Percentiles rank a stretch among this genome's conserved stretches.
Conservation (phyloP, 1,284 basidiomycete species). For the Ceratobasidium sp. region DNA sequence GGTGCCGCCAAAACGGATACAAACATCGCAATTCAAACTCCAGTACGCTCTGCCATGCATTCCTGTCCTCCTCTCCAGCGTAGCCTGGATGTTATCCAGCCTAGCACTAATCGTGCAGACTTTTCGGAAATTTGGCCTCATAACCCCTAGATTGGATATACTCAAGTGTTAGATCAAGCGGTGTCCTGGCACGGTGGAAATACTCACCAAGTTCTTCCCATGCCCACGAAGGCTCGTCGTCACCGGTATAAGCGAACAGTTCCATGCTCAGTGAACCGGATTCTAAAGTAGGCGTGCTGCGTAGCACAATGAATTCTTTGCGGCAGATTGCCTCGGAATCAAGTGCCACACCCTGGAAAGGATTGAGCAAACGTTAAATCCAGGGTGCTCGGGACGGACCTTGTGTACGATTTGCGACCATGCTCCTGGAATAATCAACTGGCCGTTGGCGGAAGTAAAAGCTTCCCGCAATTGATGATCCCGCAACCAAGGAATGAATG, state of each 20-base stretch:
- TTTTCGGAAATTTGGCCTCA: conserved; percentile 9
- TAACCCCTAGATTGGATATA: not conserved
- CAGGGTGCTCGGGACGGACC: not conserved
- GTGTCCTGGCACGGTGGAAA: not conserved
- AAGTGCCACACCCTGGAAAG: conserved; percentile 2
- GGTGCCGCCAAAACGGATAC: conserved; percentile 37
- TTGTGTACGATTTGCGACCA: not conserved
- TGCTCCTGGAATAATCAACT: not conserved
- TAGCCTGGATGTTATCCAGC: conserved; percentile 19
- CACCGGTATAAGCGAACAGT: not conserved
- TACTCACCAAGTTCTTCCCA: not conserved
- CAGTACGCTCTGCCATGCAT: conserved; percentile 14
- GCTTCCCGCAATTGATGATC: not conserved
- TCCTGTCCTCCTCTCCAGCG: conserved; percentile 17
- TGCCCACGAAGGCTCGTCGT: conserved; percentile 19
- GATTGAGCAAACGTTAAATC: not conserved
- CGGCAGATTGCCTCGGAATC: conserved; percentile 21
- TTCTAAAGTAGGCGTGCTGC: not conserved
- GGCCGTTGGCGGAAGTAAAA: not conserved
- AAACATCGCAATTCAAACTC: conserved; percentile 24
- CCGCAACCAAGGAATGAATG: not conserved
- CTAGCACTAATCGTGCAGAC: conserved; percentile 30
- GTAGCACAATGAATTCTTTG: not conserved
- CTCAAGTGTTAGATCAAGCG: not conserved
- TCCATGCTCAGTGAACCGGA: not conserved